Evolutionary conservation across 257 asterid genomes (phyloP), one percentile per base, ranked within the genome.

Genomic region (Scutellaria minor): DNA sequence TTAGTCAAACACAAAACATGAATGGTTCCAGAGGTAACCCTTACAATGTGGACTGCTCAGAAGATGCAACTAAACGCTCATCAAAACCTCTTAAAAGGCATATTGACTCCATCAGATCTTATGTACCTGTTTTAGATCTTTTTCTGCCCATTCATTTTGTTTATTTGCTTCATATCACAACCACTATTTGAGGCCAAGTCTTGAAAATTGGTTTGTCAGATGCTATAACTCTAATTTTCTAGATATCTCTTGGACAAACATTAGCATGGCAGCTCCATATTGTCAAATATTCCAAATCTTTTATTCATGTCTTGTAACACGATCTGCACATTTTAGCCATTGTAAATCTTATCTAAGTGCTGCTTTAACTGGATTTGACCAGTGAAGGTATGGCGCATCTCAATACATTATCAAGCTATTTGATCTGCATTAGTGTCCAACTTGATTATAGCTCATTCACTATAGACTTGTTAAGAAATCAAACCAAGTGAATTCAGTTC

Each of bases 51-150:
- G 83, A 79, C 65, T 73, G 78, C 79, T 70, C 79, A 64, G 84
- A 76, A 72, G 80, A 72, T 70, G 84, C 73, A 65, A 73, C 73
- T 41, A 74, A 78, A 53, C 72, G 63, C 67, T 70, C 88, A 51
- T 70, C 81, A 27, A 87, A 86, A 72, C 79, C 83, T 77, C 83
- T 80, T 72, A 87, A 83, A 78, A 77, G 84, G 89, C 75, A 68
- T 5, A 78, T 54, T 42, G 64, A 37, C 54, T 35, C 7, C 15
- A 9, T 45, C 24, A 41, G 41, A 65, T 81, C 60, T 46, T 60
- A 40, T 53, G 3, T 66, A 71, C 62, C 66, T 60, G 40, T 70
- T 73, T 66, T 50, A 59, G 69, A 70, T 81, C 72, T 68, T 75
- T 79, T 61, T 56, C 40, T 77, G 60, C 47, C 52, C 62, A 51